Percentiles rank a stretch among this genome's conserved stretches.
phyloP scores from a whole-genome alignment of 192 early-diverging fungal genomes.

The Oehlia diaphana region DNA sequence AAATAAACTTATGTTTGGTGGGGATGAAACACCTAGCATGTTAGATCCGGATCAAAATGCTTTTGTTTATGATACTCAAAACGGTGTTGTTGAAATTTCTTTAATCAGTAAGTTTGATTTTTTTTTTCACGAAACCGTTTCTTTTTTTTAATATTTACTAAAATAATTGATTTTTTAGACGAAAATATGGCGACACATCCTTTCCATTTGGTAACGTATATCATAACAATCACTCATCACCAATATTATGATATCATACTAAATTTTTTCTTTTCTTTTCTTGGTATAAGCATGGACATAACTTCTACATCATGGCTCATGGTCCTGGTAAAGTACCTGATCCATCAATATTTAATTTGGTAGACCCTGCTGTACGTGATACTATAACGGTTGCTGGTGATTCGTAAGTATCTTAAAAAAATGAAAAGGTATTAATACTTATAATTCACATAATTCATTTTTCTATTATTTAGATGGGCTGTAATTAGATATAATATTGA shows the following conservation, averaged over 20 bases:
- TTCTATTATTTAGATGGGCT: conserved; percentile 1
- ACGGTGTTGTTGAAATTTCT: conserved; percentile 31
- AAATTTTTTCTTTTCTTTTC: background rate
- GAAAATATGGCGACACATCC: background rate
- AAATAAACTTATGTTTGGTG: conserved; percentile 60
- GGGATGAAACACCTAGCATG: conserved; percentile 9
- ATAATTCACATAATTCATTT: too few relatives aligned
- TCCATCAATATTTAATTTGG: conserved; percentile 41
- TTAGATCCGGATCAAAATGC: conserved; percentile 66
- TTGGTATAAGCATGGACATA: conserved; percentile 38
- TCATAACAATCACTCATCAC: background rate
- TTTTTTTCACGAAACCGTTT: too few relatives aligned
- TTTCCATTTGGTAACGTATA: conserved; percentile 31
- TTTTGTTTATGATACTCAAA: conserved; percentile 33
- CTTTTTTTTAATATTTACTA: background rate
- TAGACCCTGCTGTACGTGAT: conserved; percentile 74
- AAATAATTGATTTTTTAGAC: conserved; percentile 14
- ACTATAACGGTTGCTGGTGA: conserved; percentile 66
- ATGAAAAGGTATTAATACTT: too few relatives aligned
- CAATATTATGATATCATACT: background rate
- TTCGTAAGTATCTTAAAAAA: conserved; percentile 48
- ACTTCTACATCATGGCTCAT: conserved; percentile 40
- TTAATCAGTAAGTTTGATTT: conserved; percentile 29
- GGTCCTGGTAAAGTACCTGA: conserved; percentile 34
- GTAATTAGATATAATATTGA: conserved; percentile 24